Base-by-base conservation (phyloP, 257 asterid species). In the Primulina huaijiensis region DNA sequence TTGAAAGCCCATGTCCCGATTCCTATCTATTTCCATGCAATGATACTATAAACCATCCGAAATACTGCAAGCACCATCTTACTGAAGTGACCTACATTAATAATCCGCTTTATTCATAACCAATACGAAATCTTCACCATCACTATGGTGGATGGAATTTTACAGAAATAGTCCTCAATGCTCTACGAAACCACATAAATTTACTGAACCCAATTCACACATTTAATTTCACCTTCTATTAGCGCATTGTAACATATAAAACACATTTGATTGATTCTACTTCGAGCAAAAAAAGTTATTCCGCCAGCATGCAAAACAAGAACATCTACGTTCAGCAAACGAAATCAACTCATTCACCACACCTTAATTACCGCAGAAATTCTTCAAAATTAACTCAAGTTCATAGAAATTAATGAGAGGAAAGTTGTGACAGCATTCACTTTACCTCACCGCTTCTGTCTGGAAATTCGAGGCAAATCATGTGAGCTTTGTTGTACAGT, bases 361-460 rank as follows among this genome's bases (percentile, higher is more conserved):
- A 20, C 4, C 52, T 30, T 35, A 71, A 62, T 34, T 31, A 68
- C 56, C 75, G 67, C 10, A 9, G 17, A 10, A 11, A 69, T n/a
- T 14, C 59, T 60, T 60, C 2, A 61, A 62, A 69, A 46, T 14
- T 9, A 52, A 71, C 62, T 21, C 21, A 60, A 33, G 35, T 65
- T 3, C 21, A 33, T n/a, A 14, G 27, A 62, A 46, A 66, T 23
- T n/a, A 70, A 69, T 60, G 50, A 74, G 65, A 70, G 69, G 3
- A 59, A 65, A 55, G 33, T 60, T 3, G 72, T 37, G 56, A 59
- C 56, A 71, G 20, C 37, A 68, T 67, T 58, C 52, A 74, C 75
- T 71, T 82, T 84, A 93, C 98, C 86, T 93, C 97, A 77, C 98
- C 96, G 80, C 96, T 87, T 77, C 94, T 82, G 78, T 90, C 80